A percentile compares a stretch with the other conserved stretches of the same genome.
Conservation (phyloP, 441 rosid genomes). For the Pelargonium cotyledonis region DNA sequence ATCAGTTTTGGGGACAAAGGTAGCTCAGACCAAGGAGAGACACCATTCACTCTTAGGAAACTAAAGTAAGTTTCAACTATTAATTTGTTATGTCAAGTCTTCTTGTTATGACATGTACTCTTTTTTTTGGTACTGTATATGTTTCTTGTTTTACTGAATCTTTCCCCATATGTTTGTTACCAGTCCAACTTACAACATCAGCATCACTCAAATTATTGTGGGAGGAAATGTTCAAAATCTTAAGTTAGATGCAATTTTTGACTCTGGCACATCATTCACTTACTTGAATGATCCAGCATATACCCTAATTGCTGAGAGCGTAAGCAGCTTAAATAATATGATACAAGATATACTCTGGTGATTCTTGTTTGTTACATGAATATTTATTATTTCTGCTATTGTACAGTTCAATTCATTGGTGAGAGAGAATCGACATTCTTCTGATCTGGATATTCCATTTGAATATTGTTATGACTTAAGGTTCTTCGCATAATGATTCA, state of each 20-base stretch:
- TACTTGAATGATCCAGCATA: constrained; percentile 74
- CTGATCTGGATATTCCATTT: constrained; percentile 44
- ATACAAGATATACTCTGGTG: constrained; percentile 2
- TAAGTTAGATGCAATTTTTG: constrained; percentile 68
- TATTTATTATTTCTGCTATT: constrained; percentile 13
- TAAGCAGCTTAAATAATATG: constrained; percentile 33
- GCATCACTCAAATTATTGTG: constrained; percentile 46
- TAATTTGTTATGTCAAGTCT: constrained; percentile 8
- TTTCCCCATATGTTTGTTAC: constrained; percentile 12
- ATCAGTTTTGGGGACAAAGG: constrained; percentile 90
- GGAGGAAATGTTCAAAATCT: constrained; percentile 46
- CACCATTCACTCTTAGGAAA: constrained; percentile 57
- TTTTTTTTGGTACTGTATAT: not conserved
- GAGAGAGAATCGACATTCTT: constrained; percentile 39
- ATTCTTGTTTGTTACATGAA: not conserved
- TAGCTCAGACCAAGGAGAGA: constrained; percentile 64
- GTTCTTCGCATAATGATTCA: constrained; percentile 26
- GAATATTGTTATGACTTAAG: constrained; percentile 70
- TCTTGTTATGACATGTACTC: not conserved
- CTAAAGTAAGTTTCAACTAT: constrained; percentile 44
- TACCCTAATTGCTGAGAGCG: constrained; percentile 50
- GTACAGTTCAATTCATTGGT: constrained; percentile 61
- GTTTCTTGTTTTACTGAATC: constrained; percentile 17
- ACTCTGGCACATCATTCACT: constrained; percentile 88
- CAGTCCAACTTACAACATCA: constrained; percentile 87